Evolutionary conservation across 2,329 filamentous ascomycete species (phyloP), one percentile per base, ranked within the genome.

Genomic region (Phialocephala subalpina): DNA sequence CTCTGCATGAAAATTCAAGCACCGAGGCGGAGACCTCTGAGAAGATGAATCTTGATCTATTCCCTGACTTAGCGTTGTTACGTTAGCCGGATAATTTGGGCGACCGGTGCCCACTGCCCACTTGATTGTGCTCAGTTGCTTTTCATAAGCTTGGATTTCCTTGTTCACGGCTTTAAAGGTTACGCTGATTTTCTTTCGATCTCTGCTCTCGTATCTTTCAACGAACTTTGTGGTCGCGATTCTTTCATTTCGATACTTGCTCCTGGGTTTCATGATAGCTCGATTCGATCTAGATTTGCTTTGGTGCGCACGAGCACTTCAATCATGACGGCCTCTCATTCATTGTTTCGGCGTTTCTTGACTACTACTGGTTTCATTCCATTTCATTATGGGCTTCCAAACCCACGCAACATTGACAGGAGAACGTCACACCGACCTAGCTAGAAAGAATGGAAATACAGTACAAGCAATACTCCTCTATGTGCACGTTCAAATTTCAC

Each of bases 1-100:
- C 25, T 29, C 47, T 29, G 47, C 25, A 4, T 9, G 29, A 33
- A 5, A 5, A 5, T 33, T 4, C 4, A 12, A 29, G 47, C 20
- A 52, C 47, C n/a, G n/a, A n/a, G 47, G 47, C 47, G 22, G 47
- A 52, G 22, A 52, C 47, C 47, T 52, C 47, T 52, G 47, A 9
- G 47, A 52, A 9, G 47, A 52, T 33, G 29, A 9, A 33, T 33
- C 29, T 33, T 33, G 29, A 33, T 33, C 29, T 33, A 5, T 33
- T 33, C 29, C 29, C 29, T 33, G 29, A 9, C 29, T 33, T 33
- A 33, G 29, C 29, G 29, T 33, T 33, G 29, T 4, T 52, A 52
- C 47, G 38, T 42, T 42, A 42, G 12, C 38, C 14, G 38, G 18
- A 42, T 14, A 12, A 14, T 6, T 16, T 14, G 12, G 38, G 38